phyloP scores from a whole-genome alignment of 768 basidiomycete genomes.

The Xerocomellus amylosporus region DNA sequence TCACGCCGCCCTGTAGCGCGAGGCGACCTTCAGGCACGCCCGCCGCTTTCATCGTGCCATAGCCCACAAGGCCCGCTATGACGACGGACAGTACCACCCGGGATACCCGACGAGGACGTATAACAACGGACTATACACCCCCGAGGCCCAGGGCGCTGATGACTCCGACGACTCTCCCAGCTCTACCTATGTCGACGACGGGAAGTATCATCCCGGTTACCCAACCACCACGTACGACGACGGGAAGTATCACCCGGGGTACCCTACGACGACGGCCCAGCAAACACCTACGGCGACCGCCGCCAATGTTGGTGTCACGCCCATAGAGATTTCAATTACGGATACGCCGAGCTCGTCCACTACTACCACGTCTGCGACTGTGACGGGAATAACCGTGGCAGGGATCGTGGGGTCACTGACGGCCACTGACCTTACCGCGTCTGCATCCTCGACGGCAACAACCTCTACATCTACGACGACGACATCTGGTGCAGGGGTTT shows the following conservation, averaged over 20 bases:
- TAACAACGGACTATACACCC: conserved; percentile 1
- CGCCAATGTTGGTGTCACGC: not conserved
- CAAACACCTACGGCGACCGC: conserved; percentile 2
- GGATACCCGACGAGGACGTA: conserved; percentile 16
- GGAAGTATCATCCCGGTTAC: conserved; percentile 9
- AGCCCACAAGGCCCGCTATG: conserved; percentile 11
- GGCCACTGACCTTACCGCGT: not conserved
- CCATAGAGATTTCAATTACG: not conserved
- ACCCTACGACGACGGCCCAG: conserved; percentile 18
- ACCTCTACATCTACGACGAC: not conserved
- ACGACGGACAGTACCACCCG: conserved; percentile 24
- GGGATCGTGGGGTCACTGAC: conserved; percentile 5
- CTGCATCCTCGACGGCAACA: not conserved
- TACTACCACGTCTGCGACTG: not conserved
- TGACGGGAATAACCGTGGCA: not conserved
- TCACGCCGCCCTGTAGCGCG: conserved; percentile 11
- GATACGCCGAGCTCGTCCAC: not conserved
- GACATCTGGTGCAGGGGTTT: not conserved
- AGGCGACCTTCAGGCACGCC: conserved; percentile 1
- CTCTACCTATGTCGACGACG: conserved; percentile 11
- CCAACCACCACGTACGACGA: conserved; percentile 3
- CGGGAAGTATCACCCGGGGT: conserved; percentile 19
- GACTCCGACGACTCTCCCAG: not conserved
- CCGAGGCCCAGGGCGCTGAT: not conserved
- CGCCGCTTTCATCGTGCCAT: conserved; percentile 15